Percentiles rank a stretch among this genome's conserved stretches.
phyloP scores from a whole-genome alignment of 371 early-diverging fungal species.

The Syncephalastrum sp. region DNA sequence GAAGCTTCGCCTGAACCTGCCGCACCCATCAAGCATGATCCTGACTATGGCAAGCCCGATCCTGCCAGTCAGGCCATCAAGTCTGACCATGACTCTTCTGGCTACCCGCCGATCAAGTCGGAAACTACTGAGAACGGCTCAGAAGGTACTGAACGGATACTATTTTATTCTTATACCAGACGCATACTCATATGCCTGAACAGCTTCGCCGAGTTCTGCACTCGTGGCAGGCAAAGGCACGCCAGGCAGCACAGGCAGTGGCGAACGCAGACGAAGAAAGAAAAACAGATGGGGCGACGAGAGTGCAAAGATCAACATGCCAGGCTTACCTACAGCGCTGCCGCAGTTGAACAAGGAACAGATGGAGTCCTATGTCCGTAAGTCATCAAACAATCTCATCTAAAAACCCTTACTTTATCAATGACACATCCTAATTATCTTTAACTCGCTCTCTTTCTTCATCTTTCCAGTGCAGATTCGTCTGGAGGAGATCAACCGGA shows the following conservation, averaged over 20 bases:
- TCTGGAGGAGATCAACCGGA: constrained; percentile 86
- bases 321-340: constrained; percentile 84
- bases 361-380: constrained; percentile 79
- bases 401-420: too few species aligned
- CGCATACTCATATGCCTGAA: too few species aligned
- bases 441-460: constrained; percentile 3
- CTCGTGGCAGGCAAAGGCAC: constrained; percentile 19
- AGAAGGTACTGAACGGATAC: constrained; percentile 1
- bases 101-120: background rate
- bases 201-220: constrained; percentile 8
- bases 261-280: constrained; percentile 53
- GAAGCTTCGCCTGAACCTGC: constrained; percentile 16
- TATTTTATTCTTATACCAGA: background rate
- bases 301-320: constrained; percentile 65
- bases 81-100: background rate
- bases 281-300: constrained; percentile 89
- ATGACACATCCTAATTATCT: too few species aligned
- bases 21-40: constrained; percentile 4
- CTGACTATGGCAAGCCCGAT: background rate
- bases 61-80: background rate
- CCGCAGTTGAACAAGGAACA: constrained; percentile 76
- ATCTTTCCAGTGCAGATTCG: constrained; percentile 71
- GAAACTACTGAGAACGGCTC: background rate
- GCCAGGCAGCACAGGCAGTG: too few species aligned
- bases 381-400: constrained; percentile 18